Evolutionary conservation across 2,329 filamentous ascomycete species (phyloP).

Genomic region (Alternaria triticimaculans): DNA sequence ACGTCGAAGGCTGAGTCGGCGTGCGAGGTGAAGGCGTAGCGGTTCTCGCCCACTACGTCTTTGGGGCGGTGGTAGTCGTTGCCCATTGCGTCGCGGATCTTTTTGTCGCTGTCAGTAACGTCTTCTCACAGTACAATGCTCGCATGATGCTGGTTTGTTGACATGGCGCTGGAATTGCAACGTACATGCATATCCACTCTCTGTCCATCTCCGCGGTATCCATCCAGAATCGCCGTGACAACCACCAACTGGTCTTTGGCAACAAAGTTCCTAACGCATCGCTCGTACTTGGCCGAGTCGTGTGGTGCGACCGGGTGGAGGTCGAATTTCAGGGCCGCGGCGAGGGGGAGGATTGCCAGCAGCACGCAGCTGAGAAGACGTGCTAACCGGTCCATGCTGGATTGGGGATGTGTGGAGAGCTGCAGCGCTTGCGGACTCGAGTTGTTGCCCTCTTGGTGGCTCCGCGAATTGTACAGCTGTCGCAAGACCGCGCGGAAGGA

Average conservation of each 20-base stretch:
- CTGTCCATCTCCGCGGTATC: slow-evolving; percentile 90
- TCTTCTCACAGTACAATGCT: not conserved
- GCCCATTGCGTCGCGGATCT: slow-evolving; percentile 95
- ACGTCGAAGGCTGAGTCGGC: slow-evolving; percentile 93
- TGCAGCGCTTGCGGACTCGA: slow-evolving; percentile 15
- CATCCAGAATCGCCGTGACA: slow-evolving; percentile 86
- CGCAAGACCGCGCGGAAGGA: slow-evolving; percentile 34
- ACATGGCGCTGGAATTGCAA: slow-evolving; percentile 25
- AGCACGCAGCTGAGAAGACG: slow-evolving; percentile 40
- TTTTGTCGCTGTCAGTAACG: slow-evolving; percentile 16
- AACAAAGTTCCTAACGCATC: slow-evolving; percentile 97
- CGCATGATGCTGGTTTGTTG: not conserved
- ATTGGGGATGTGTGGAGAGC: slow-evolving; percentile 14
- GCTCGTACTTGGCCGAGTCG: slow-evolving; percentile 71
- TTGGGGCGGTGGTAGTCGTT: slow-evolving; percentile 95
- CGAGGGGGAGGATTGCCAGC: slow-evolving; percentile 52
- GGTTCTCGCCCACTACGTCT: slow-evolving; percentile 89
- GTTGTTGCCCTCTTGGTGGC: slow-evolving; percentile 27
- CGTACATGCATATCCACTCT: slow-evolving; percentile 90
- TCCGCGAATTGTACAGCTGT: slow-evolving; percentile 29
- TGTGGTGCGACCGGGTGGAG: slow-evolving; percentile 72
- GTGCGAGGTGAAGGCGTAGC: slow-evolving; percentile 92
- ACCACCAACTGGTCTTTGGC: slow-evolving; percentile 91
- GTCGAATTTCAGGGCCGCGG: slow-evolving; percentile 88
- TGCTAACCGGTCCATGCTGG: slow-evolving; percentile 46